Evolutionary conservation across 768 basidiomycete genomes (phyloP).

Genomic region (Strobilomyces echinocephalus): DNA sequence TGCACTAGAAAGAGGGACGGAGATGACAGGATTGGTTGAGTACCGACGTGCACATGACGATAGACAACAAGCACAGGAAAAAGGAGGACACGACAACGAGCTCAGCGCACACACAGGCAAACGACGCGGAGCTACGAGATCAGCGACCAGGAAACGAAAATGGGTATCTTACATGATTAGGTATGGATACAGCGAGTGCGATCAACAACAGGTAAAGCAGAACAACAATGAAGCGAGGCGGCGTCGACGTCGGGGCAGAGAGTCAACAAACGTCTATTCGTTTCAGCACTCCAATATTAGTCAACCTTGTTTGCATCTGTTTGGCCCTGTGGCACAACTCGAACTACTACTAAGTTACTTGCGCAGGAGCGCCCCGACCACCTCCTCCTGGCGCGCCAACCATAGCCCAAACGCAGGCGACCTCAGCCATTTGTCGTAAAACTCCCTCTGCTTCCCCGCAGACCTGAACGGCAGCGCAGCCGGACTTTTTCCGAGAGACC

Average conservation of each 20-base stretch:
- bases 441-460: conserved; percentile 57
- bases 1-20: conserved; percentile 33
- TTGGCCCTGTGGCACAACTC: conserved; percentile 23
- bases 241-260: conserved; percentile 11
- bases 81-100: conserved; percentile 15
- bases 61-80: conserved; percentile 22
- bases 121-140: conserved; percentile 22
- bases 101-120: conserved; percentile 22
- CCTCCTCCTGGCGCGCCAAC: conserved; percentile 71
- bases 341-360: too few relatives aligned
- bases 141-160: conserved; percentile 20
- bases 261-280: conserved; percentile 7
- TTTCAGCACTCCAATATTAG: conserved; percentile 14
- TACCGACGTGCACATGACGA: conserved; percentile 35
- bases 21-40: conserved; percentile 34
- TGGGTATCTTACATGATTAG: conserved; percentile 31
- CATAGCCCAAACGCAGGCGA: conserved; percentile 76
- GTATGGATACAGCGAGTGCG: conserved; percentile 31
- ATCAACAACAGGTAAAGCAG: conserved; percentile 18
- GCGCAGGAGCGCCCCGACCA: conserved; percentile 53
- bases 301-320: conserved; percentile 23
- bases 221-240: conserved; percentile 2
- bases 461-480: conserved; percentile 73
- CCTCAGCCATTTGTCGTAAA: conserved; percentile 74
- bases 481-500: conserved; percentile 66